These are phyloP conservation scores for Porpolomopsis calyptriformis DNA, from an alignment of 768 basidiomycete genomes.

Conservation along the genomic window DNA sequence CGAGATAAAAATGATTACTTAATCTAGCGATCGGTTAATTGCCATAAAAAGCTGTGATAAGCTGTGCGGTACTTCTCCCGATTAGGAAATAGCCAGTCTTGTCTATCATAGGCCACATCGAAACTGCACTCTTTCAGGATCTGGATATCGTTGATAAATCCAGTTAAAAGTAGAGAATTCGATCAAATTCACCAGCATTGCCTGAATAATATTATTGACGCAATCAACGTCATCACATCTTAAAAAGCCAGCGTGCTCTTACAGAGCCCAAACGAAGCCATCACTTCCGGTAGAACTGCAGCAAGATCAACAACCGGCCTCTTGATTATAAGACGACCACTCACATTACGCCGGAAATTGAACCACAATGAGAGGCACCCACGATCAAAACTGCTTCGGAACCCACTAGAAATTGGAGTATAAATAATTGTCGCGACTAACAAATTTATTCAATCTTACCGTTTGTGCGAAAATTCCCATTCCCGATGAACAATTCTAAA, in stretches of 20 bases:
- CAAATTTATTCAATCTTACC: slow-evolving; percentile 30
- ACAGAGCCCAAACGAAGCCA: slow-evolving; percentile 9
- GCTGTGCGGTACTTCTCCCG: too few species aligned
- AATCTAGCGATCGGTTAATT: too few species aligned
- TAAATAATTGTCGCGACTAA: slow-evolving; percentile 1
- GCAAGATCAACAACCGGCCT: slow-evolving; percentile 12
- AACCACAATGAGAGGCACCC: slow-evolving; percentile 95
- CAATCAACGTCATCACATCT: too few species aligned
- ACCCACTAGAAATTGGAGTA: slow-evolving; percentile 49
- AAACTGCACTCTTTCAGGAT: too few species aligned
- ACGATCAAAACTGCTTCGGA: slow-evolving; percentile 93
- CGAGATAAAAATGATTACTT: too few species aligned
- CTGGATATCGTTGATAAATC: too few species aligned
- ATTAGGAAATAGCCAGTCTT: too few species aligned
- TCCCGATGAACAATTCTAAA: slow-evolving; percentile 96
- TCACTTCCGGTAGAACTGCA: slow-evolving; percentile 76
- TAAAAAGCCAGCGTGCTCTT: background rate
- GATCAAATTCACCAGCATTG: background rate
- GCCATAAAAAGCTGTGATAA: too few species aligned
- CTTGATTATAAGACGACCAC: slow-evolving; percentile 20
- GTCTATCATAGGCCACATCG: too few species aligned
- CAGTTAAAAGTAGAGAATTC: background rate
- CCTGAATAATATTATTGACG: background rate
- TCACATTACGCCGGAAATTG: slow-evolving; percentile 87
- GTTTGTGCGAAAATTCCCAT: slow-evolving; percentile 98